Evolutionary conservation across 2,329 filamentous ascomycete genomes (phyloP).

Genomic region (Calonectria pteridis): DNA sequence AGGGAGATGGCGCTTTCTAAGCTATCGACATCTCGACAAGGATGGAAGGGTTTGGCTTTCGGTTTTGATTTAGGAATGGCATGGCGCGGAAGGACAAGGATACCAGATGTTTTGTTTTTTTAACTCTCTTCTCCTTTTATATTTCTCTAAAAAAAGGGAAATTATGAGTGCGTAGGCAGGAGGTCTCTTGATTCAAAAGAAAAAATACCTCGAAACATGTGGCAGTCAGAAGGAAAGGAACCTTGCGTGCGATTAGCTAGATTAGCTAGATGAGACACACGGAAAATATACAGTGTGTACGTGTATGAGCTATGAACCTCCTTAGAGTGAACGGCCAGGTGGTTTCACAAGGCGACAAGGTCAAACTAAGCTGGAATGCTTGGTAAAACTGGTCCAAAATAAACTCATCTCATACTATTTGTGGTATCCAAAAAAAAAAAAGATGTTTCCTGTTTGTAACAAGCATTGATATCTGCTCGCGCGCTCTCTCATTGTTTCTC

Average conservation of each 20-base stretch:
- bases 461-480: neutral
- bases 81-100: slow-evolving; percentile 4
- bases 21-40: neutral
- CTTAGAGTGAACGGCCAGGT: neutral
- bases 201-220: neutral
- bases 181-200: neutral
- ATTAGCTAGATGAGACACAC: slow-evolving; percentile 13
- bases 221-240: neutral
- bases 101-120: slow-evolving; percentile 8
- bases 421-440: slow-evolving; percentile 12
- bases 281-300: slow-evolving; percentile 11
- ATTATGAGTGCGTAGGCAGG: neutral
- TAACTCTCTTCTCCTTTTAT: neutral
- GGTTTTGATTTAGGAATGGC: slow-evolving; percentile 1
- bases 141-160: neutral
- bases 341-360: neutral
- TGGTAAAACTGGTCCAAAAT: neutral
- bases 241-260: neutral
- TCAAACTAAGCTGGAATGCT: neutral
- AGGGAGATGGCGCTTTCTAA: neutral
- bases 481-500: neutral
- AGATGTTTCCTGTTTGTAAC: neutral
- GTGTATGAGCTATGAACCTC: neutral
- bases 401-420: neutral
- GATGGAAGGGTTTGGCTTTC: neutral